These are phyloP conservation scores for Euphorbia celastroides DNA, from an alignment of 441 rosid genomes.

Conservation along the genomic window DNA sequence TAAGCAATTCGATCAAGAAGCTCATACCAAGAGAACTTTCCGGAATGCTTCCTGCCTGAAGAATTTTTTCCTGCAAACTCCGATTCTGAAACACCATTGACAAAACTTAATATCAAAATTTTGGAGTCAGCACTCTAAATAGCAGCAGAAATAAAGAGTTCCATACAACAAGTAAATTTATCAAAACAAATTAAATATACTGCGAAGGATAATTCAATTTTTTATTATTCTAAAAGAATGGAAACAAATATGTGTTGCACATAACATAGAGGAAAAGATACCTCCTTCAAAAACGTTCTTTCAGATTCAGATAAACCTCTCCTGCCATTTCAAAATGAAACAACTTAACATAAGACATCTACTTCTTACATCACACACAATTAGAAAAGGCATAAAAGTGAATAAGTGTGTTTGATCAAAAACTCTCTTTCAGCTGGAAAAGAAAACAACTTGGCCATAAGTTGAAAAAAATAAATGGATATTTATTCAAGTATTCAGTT, in stretches of 20 bases:
- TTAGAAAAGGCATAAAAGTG: too few species aligned
- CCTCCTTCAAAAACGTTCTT: slow-evolving; percentile 80
- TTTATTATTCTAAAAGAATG: too few species aligned
- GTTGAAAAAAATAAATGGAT: too few species aligned
- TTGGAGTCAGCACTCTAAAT: slow-evolving; percentile 7
- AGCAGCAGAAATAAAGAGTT: not conserved
- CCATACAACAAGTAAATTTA: not conserved
- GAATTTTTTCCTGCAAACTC: slow-evolving; percentile 53
- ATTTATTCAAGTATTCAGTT: too few species aligned
- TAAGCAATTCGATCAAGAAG: slow-evolving; percentile 1
- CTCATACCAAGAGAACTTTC: slow-evolving; percentile 69
- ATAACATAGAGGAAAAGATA: slow-evolving; percentile 21
- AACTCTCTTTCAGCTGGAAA: not conserved
- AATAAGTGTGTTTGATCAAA: not conserved
- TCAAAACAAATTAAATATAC: not conserved
- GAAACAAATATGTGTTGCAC: slow-evolving; percentile 11
- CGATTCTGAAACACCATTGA: slow-evolving; percentile 47
- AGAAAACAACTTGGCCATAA: not conserved
- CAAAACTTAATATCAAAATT: not conserved
- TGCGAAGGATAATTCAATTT: not conserved
- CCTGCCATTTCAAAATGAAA: slow-evolving; percentile 44
- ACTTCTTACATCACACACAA: not conserved
- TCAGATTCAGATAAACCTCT: slow-evolving; percentile 91
- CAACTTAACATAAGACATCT: not conserved
- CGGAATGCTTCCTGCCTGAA: slow-evolving; percentile 58